phyloP scores from a whole-genome alignment of 331 rosid species.

The Malus hybrid region DNA sequence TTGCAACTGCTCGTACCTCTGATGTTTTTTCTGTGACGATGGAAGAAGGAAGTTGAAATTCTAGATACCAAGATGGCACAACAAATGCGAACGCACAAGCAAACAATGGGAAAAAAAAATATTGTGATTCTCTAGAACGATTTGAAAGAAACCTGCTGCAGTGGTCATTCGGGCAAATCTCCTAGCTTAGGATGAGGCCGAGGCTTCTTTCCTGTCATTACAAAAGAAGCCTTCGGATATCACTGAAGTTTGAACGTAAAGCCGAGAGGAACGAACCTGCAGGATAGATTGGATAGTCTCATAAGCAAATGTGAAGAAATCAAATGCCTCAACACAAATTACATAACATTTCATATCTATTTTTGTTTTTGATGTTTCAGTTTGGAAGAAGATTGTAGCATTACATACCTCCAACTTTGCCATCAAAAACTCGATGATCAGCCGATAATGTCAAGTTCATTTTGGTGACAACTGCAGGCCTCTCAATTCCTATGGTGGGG shows the following conservation, averaged over 20 bases:
- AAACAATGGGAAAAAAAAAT: neutral
- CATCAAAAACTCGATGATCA: conserved; percentile 90
- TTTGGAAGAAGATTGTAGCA: neutral
- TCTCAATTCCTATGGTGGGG: conserved; percentile 53
- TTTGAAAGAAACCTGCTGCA: conserved; percentile 13
- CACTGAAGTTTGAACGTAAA: conserved; percentile 67
- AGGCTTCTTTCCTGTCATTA: conserved; percentile 24
- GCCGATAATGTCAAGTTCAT: conserved; percentile 85
- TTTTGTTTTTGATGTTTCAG: neutral
- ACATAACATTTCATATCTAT: neutral
- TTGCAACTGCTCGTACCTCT: conserved; percentile 16
- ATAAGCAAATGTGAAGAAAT: conserved; percentile 13
- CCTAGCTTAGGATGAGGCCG: conserved; percentile 5
- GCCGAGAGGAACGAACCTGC: conserved; percentile 85
- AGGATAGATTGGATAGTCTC: neutral
- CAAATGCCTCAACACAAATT: neutral
- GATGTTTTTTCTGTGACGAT: neutral
- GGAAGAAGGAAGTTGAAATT: neutral
- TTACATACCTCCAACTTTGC: conserved; percentile 85
- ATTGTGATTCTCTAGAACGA: neutral
- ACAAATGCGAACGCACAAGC: conserved; percentile 12
- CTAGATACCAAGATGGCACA: conserved; percentile 15
- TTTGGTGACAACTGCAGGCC: conserved; percentile 60
- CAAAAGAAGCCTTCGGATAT: conserved; percentile 72
- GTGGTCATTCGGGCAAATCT: conserved; percentile 19